Percentiles rank a stretch among this genome's conserved stretches.
Conservation (phyloP, 164 flowering plant species). For the Liriodendron chinense region DNA sequence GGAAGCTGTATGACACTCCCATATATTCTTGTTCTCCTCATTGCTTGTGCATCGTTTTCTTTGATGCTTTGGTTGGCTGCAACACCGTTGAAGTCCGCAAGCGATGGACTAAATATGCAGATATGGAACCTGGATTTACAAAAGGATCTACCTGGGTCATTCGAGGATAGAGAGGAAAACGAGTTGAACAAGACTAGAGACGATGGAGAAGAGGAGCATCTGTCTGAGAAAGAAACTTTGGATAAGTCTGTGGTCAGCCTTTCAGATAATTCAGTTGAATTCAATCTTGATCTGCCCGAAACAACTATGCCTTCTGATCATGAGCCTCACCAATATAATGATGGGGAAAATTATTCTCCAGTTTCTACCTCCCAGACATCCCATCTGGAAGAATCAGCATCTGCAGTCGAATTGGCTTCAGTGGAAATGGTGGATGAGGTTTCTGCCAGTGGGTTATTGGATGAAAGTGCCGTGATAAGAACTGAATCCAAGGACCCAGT, state of each 20-base stretch:
- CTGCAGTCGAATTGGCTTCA: slow-evolving; percentile 16
- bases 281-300: slow-evolving; percentile 49
- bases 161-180: slow-evolving; percentile 26
- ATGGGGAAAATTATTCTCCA: slow-evolving; percentile 30
- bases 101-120: slow-evolving; percentile 38
- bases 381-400: slow-evolving; percentile 27
- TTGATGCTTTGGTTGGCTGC: slow-evolving; percentile 85
- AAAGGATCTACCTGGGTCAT: slow-evolving; percentile 22
- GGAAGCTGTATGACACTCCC: slow-evolving; percentile 41
- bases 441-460: slow-evolving; percentile 26
- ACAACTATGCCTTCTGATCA: slow-evolving; percentile 47
- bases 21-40: slow-evolving; percentile 50
- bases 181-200: slow-evolving; percentile 21
- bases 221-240: slow-evolving; percentile 18
- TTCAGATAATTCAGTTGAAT: slow-evolving; percentile 30
- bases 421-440: slow-evolving; percentile 25
- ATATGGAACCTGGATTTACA: slow-evolving; percentile 46
- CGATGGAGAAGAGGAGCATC: slow-evolving; percentile 28
- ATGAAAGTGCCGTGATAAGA: slow-evolving; percentile 17
- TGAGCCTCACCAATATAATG: slow-evolving; percentile 24
- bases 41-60: slow-evolving; percentile 54
- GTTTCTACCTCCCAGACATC: slow-evolving; percentile 7
- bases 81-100: slow-evolving; percentile 83
- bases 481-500: slow-evolving; percentile 29
- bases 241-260: slow-evolving; percentile 26